phyloP scores from a whole-genome alignment of 225 moss, liverwort and hornwort genomes.

The Polytrichum commune region DNA sequence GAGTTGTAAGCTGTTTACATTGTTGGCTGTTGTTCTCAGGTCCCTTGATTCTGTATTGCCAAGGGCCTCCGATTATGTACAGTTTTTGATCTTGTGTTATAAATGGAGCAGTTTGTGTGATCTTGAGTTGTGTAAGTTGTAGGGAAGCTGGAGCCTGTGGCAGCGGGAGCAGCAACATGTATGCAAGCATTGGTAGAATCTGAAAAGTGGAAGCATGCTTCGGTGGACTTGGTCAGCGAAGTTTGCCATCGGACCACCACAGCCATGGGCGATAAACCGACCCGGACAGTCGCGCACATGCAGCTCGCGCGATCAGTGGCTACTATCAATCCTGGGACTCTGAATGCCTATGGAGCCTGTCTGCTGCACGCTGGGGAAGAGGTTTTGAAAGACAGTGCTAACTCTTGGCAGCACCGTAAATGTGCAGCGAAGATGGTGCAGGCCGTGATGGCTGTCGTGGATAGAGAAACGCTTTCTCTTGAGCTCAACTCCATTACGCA shows the following conservation, averaged over 20 bases:
- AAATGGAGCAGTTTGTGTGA: too few relatives aligned
- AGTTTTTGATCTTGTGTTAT: too few relatives aligned
- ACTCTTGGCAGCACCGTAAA: constrained; percentile 72
- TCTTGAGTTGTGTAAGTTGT: neutral
- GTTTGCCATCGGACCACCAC: constrained; percentile 64
- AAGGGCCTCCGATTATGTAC: too few relatives aligned
- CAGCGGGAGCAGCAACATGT: constrained; percentile 80
- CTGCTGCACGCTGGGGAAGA: constrained; percentile 66
- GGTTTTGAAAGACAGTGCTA: constrained; percentile 32
- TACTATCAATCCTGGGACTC: constrained; percentile 39
- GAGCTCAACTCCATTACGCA: constrained; percentile 44
- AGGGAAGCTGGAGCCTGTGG: constrained; percentile 68
- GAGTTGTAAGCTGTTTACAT: neutral
- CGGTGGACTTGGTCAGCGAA: constrained; percentile 60
- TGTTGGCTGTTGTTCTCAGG: too few relatives aligned
- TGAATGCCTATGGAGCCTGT: constrained; percentile 56
- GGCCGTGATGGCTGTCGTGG: constrained; percentile 60
- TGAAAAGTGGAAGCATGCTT: constrained; percentile 79
- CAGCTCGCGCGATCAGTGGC: constrained; percentile 70
- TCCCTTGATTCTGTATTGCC: too few relatives aligned
- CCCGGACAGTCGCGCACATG: constrained; percentile 71
- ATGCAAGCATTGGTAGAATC: constrained; percentile 77
- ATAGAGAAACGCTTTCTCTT: constrained; percentile 53
- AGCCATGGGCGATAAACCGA: constrained; percentile 68
- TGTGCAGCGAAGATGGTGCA: constrained; percentile 69